A percentile compares a stretch with the other conserved stretches of the same genome.
These are phyloP conservation scores for Cicer pinnatifidum DNA, from an alignment of 306 rosid species.

Conservation along the genomic window DNA sequence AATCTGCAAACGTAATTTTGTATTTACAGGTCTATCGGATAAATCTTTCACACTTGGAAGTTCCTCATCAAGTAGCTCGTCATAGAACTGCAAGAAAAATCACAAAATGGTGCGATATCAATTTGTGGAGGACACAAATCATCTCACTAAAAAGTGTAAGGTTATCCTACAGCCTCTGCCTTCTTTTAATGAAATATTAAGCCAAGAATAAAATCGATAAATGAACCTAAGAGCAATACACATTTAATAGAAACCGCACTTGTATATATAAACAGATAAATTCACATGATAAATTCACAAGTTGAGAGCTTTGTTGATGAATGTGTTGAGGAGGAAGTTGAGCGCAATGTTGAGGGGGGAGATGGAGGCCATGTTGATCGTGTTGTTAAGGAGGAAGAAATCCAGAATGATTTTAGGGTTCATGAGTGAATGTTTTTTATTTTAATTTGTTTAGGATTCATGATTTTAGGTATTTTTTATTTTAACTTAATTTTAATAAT, in stretches of 20 bases:
- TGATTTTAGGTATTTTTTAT: too few species aligned
- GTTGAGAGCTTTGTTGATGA: too few species aligned
- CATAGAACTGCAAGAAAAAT: constrained; percentile 69
- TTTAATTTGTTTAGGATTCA: too few species aligned
- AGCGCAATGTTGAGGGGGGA: too few species aligned
- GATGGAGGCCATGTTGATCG: too few species aligned
- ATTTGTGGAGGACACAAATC: neutral
- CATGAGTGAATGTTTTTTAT: too few species aligned
- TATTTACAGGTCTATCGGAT: constrained; percentile 64
- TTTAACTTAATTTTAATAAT: too few species aligned
- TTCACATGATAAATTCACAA: neutral
- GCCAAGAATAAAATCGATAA: neutral
- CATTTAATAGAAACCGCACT: neutral
- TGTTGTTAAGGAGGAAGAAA: too few species aligned
- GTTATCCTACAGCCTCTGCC: neutral
- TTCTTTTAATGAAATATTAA: neutral
- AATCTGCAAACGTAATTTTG: constrained; percentile 73
- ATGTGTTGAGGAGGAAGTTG: too few species aligned
- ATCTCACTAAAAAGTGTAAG: neutral
- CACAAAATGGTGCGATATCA: neutral
- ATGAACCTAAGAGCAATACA: neutral
- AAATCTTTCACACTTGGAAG: constrained; percentile 47
- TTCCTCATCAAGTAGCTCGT: constrained; percentile 70
- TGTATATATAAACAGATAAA: neutral
- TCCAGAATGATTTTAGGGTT: too few species aligned